Percentiles rank a stretch among this genome's conserved stretches.
These are phyloP conservation scores for Aspergillus sp. DNA, from an alignment of 2,329 filamentous ascomycete genomes.

Conservation along the genomic window DNA sequence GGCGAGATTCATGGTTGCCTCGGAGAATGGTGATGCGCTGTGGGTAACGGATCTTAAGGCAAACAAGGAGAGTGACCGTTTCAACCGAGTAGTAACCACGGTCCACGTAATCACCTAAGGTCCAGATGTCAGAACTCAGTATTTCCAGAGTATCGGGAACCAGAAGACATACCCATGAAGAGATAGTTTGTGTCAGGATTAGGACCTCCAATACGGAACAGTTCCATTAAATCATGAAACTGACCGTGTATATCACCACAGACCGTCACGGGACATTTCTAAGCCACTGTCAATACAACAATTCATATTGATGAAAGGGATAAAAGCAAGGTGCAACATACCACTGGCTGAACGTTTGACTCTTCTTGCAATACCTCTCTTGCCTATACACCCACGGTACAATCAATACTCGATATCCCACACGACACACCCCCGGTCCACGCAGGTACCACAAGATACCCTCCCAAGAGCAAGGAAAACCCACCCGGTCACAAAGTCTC, in stretches of 20 bases:
- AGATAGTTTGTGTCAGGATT: slow-evolving; percentile 99
- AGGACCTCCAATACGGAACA: slow-evolving; percentile 97
- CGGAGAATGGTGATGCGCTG: slow-evolving; percentile 96
- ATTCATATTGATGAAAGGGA: slow-evolving; percentile 5
- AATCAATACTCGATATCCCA: not conserved
- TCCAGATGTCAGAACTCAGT: not conserved
- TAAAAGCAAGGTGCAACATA: slow-evolving; percentile 43
- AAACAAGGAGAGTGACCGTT: slow-evolving; percentile 91
- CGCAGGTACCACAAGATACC: too few relatives aligned
- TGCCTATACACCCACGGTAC: slow-evolving; percentile 49
- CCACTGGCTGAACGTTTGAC: slow-evolving; percentile 97
- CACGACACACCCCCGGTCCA: slow-evolving; percentile 7
- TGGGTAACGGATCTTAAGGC: slow-evolving; percentile 95
- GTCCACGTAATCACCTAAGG: slow-evolving; percentile 88
- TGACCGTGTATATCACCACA: slow-evolving; percentile 99
- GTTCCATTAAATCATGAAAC: slow-evolving; percentile 98
- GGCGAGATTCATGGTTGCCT: slow-evolving; percentile 96
- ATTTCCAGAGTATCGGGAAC: not conserved
- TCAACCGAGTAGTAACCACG: slow-evolving; percentile 98
- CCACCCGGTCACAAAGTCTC: slow-evolving; percentile 93
- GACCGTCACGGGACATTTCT: slow-evolving; percentile 98
- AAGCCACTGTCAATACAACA: slow-evolving; percentile 14
- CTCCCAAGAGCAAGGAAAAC: slow-evolving; percentile 22
- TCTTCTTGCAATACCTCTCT: slow-evolving; percentile 95
- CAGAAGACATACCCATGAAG: slow-evolving; percentile 72